Percentiles rank a stretch among this genome's conserved stretches.
These are phyloP conservation scores for Yamadazyma atmosphaerica DNA, from an alignment of 1,139 yeast species.

Conservation along the genomic window DNA sequence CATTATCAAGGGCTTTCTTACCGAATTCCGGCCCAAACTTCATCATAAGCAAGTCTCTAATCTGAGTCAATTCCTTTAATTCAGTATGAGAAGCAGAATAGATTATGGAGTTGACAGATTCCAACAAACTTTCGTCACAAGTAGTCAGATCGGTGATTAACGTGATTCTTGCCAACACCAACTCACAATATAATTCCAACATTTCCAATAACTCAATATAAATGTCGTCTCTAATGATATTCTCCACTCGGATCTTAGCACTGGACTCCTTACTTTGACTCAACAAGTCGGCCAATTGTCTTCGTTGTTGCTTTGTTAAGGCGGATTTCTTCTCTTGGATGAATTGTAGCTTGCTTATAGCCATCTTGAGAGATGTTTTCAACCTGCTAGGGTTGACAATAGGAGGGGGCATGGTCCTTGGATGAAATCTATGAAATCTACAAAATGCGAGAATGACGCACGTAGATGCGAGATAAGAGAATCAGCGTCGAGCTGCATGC, in stretches of 20 bases:
- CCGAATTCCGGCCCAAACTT: constrained; percentile 68
- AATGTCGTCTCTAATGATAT: constrained; percentile 81
- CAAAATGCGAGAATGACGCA: too few species aligned
- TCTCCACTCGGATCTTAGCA: constrained; percentile 83
- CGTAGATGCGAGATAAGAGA: neutral
- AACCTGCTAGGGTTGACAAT: constrained; percentile 46
- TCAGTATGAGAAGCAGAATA: constrained; percentile 75
- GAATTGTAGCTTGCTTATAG: constrained; percentile 75
- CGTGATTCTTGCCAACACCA: constrained; percentile 72
- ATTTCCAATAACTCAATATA: constrained; percentile 79
- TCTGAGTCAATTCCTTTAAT: constrained; percentile 63
- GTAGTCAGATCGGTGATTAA: constrained; percentile 47
- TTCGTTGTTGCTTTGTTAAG: constrained; percentile 74
- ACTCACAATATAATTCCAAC: constrained; percentile 81
- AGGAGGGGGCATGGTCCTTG: constrained; percentile 23
- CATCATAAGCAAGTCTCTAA: constrained; percentile 61
- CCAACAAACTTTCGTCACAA: constrained; percentile 67
- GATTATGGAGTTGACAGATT: constrained; percentile 71
- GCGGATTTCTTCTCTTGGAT: constrained; percentile 84
- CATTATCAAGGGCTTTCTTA: constrained; percentile 60
- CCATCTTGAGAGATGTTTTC: constrained; percentile 76
- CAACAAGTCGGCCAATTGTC: constrained; percentile 73
- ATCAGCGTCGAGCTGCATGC: too few species aligned
- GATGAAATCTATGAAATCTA: constrained; percentile 2
- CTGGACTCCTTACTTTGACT: constrained; percentile 75